Evolutionary conservation across 1,284 basidiomycete species (phyloP).

Genomic region (Schizopora paradoxa): DNA sequence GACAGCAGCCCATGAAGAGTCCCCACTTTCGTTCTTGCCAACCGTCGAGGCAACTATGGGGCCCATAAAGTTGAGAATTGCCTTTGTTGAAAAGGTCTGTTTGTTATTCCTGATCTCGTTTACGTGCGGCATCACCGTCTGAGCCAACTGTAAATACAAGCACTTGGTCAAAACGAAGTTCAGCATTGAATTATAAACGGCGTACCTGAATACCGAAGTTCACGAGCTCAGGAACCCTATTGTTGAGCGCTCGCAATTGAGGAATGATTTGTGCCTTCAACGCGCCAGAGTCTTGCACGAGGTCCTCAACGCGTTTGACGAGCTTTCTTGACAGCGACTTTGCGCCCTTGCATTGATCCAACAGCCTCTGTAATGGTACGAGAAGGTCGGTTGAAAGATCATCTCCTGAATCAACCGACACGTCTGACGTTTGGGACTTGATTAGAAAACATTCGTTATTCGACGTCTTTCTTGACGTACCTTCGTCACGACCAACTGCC

Average conservation of each 20-base stretch:
- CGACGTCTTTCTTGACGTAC: conserved; percentile 33
- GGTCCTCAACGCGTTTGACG: conserved; percentile 75
- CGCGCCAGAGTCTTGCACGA: conserved; percentile 65
- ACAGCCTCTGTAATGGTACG: conserved; percentile 72
- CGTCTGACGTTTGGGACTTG: conserved; percentile 41
- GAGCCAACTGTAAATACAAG: conserved; percentile 60
- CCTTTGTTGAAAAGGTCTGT: conserved; percentile 67
- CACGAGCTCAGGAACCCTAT: conserved; percentile 73
- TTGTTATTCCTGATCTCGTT: conserved; percentile 72
- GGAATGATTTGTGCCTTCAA: conserved; percentile 66
- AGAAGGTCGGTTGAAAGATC: conserved; percentile 72
- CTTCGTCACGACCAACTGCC: conserved; percentile 65
- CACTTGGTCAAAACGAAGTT: neutral
- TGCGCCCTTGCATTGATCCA: conserved; percentile 76
- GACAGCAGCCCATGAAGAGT: conserved; percentile 75
- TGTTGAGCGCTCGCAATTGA: conserved; percentile 66
- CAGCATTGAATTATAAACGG: conserved; percentile 7
- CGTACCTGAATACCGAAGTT: conserved; percentile 85
- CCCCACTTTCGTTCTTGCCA: conserved; percentile 59
- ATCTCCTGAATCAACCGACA: conserved; percentile 66
- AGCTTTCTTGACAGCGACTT: conserved; percentile 86
- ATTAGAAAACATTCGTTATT: neutral
- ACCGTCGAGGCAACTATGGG: conserved; percentile 70
- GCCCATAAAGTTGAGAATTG: conserved; percentile 66
- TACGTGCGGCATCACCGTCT: conserved; percentile 78